Base-by-base conservation (phyloP, 345 rosid genomes). In the Theobroma cacao region DNA sequence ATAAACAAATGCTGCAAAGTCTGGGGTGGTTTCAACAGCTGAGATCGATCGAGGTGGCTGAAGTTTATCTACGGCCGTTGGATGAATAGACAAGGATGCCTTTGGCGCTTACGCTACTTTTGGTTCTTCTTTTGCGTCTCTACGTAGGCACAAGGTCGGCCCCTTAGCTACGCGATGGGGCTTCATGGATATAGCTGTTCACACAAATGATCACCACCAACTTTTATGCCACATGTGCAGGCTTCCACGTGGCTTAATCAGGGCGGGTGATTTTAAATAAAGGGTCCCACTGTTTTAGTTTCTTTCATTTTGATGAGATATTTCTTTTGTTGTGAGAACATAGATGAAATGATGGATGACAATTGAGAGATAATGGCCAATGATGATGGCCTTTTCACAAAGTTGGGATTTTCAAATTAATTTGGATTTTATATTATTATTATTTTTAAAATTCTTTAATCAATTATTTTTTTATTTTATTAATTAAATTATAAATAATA, bases 41-140 rank as follows among this genome's bases (percentile, higher is more conserved):
- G 74, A 69, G 87, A 86, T 83, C 2, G 2, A 50, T 9, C 0
- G 79, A 65, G 87, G 87, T 82, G 91, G 88, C 86, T 84, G 80
- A 80, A 47, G 71, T 48, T 48, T 17, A 2, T 48, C 3, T 0
- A 0, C 30, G 45, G 52, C 85, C 89, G 84, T 86, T 24, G 64
- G 88, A 86, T 86, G 50, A 11, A 33, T 18, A 28, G 84, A 82
- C 43, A 78, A 10, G 80, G 85, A 83, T 77, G 88, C 79, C 77
- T 63, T 84, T 80, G 89, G 87, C 86, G 80, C 88, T 82, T 76
- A 79, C 90, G 90, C 89, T 82, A 72, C 40, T 69, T 79, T 79
- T 76, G 77, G 64, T 75, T 76, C 52, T 75, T 75, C 77, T 30
- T 43, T 82, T 78, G 77, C 79, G 80, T 82, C 80, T 79, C 59